These are phyloP conservation scores for Macadamia tetraphylla DNA, from an alignment of 164 flowering plant genomes.

Conservation along the genomic window DNA sequence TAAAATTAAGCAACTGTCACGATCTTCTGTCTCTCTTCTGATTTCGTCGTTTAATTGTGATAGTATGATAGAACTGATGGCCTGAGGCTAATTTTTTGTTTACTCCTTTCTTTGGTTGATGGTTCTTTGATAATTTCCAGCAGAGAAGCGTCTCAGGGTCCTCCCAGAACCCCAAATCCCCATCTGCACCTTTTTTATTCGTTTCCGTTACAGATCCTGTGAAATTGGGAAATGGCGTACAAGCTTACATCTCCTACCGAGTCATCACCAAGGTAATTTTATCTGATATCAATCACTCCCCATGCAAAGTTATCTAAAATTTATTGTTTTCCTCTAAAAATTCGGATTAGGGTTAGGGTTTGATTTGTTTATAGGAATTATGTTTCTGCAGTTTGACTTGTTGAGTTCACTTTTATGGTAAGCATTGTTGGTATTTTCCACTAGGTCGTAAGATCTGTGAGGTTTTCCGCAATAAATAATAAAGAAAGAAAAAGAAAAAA, in stretches of 20 bases:
- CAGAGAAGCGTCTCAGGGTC: conserved; percentile 59
- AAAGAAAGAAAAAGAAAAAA: too few relatives aligned
- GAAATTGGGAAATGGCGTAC: conserved; percentile 96
- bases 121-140: conserved; percentile 24
- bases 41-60: background rate
- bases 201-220: conserved; percentile 94
- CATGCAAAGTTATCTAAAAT: background rate
- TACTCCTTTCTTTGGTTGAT: too few relatives aligned
- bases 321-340: background rate
- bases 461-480: too few relatives aligned
- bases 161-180: conserved; percentile 87
- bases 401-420: background rate
- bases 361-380: background rate
- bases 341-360: conserved; percentile 10
- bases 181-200: conserved; percentile 62
- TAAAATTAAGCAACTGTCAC: conserved; percentile 20
- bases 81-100: background rate
- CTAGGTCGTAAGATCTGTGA: too few relatives aligned
- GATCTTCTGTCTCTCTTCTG: background rate
- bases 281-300: background rate
- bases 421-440: too few relatives aligned
- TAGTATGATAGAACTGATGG: background rate
- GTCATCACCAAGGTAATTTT: conserved; percentile 81
- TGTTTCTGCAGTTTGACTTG: background rate
- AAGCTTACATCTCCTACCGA: conserved; percentile 91